These are phyloP conservation scores for Phytophthora idaei DNA, from an alignment of 352 stramenopile genomes.

Conservation along the genomic window DNA sequence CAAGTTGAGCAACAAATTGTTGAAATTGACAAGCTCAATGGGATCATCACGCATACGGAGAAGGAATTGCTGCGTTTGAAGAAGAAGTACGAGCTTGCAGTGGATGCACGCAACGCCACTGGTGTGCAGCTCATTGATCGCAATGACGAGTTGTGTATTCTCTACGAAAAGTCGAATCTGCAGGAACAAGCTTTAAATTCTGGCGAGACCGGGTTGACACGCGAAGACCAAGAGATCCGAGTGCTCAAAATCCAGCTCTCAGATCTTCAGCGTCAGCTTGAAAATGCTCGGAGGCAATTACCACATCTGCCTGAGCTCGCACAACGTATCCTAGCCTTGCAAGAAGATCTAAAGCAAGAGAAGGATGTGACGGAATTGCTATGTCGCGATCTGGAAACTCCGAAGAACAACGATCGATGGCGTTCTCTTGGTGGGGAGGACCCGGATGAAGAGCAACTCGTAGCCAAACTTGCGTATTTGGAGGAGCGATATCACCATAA, in stretches of 20 bases:
- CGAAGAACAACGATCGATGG: constrained; percentile 89
- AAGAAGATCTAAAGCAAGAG: constrained; percentile 87
- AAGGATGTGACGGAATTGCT: constrained; percentile 89
- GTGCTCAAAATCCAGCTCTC: constrained; percentile 80
- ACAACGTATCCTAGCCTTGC: constrained; percentile 76
- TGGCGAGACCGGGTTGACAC: constrained; percentile 79
- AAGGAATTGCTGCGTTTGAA: constrained; percentile 94
- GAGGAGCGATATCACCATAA: constrained; percentile 90
- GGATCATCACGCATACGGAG: constrained; percentile 92
- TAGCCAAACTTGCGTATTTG: constrained; percentile 83
- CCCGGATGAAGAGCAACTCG: constrained; percentile 87
- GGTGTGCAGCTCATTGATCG: constrained; percentile 94
- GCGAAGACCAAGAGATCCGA: constrained; percentile 83
- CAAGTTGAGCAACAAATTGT: constrained; percentile 95
- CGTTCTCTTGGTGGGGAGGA: constrained; percentile 88
- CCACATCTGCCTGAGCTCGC: constrained; percentile 83
- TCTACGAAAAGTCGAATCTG: constrained; percentile 94
- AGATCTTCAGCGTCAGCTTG: constrained; percentile 85
- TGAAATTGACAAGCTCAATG: constrained; percentile 95
- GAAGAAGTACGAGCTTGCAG: constrained; percentile 88
- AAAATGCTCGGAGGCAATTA: constrained; percentile 74
- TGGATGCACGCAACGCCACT: constrained; percentile 88
- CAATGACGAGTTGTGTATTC: constrained; percentile 95
- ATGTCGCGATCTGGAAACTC: constrained; percentile 91
- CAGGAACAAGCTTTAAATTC: constrained; percentile 86